Conservation (phyloP, 2,329 filamentous ascomycete species). For the Hypoxylon sp. region DNA sequence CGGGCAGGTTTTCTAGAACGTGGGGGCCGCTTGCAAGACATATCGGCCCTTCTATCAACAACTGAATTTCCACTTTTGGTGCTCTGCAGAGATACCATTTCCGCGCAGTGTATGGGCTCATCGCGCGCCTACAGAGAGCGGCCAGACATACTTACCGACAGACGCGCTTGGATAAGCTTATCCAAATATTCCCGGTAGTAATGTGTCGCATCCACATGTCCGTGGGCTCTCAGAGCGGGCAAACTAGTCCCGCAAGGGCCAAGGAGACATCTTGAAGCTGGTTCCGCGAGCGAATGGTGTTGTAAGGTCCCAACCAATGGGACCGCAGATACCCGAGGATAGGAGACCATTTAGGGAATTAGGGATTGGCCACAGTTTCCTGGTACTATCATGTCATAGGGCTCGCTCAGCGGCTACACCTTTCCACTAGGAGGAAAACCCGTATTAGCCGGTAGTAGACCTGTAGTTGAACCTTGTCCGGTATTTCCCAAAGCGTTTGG, state of each 20-base stretch:
- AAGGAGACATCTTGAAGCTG: slow-evolving; percentile 21
- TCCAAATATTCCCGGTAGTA: slow-evolving; percentile 30
- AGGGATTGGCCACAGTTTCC: slow-evolving; percentile 21
- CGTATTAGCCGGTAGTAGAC: slow-evolving; percentile 45
- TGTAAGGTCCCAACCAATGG: slow-evolving; percentile 25
- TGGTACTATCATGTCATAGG: slow-evolving; percentile 21
- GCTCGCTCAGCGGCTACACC: slow-evolving; percentile 22
- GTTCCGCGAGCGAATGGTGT: slow-evolving; percentile 35
- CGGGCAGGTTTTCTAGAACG: slow-evolving; percentile 15
- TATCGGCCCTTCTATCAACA: slow-evolving; percentile 27
- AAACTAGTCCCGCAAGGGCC: slow-evolving; percentile 34
- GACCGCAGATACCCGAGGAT: slow-evolving; percentile 2
- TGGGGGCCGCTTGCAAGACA: slow-evolving; percentile 18
- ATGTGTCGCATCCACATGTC: slow-evolving; percentile 39
- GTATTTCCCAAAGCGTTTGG: slow-evolving; percentile 43
- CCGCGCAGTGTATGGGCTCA: slow-evolving; percentile 32
- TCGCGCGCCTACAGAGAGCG: slow-evolving; percentile 19
- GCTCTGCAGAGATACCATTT: slow-evolving; percentile 12
- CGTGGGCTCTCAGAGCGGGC: slow-evolving; percentile 29
- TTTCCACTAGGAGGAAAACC: slow-evolving; percentile 30
- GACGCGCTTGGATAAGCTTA: slow-evolving; percentile 33
- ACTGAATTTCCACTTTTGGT: slow-evolving; percentile 12
- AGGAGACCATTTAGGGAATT: slow-evolving; percentile 14
- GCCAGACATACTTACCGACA: slow-evolving; percentile 39
- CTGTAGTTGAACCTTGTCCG: slow-evolving; percentile 37